Evolutionary conservation across 164 flowering plant genomes (phyloP).

Genomic region (Liquidambar formosana): DNA sequence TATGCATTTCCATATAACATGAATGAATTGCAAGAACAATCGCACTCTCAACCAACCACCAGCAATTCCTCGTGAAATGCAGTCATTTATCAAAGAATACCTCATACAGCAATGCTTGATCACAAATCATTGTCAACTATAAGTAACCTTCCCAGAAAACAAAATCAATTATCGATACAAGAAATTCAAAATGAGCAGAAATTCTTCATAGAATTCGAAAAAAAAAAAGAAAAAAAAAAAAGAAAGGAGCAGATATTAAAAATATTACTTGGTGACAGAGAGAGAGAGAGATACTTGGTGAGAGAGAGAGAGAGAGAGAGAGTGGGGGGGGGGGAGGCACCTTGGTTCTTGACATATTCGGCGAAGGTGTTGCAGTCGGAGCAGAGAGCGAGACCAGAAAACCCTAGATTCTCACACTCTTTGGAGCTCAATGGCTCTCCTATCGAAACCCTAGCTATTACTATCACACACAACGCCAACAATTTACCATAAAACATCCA

Average conservation of each 20-base stretch:
- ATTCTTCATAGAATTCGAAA: background rate
- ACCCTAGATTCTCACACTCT: conserved; percentile 83
- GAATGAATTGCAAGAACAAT: too few species aligned
- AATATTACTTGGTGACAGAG: too few species aligned
- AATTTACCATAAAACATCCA: background rate
- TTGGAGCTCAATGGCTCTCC: conserved; percentile 56
- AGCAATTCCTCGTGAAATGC: too few species aligned
- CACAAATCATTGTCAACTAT: too few species aligned
- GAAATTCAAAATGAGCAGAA: background rate
- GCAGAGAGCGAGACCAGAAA: conserved; percentile 88
- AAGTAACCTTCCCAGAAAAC: too few species aligned
- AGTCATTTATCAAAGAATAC: too few species aligned
- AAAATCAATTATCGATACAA: too few species aligned
- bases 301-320: background rate
- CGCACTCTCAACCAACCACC: too few species aligned
- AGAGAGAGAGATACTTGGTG: too few species aligned
- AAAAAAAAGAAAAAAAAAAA: background rate
- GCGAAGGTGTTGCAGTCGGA: conserved; percentile 84
- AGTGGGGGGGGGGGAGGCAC: conserved; percentile 20
- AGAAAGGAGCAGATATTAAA: too few species aligned
- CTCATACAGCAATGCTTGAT: too few species aligned
- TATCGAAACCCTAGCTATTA: conserved; percentile 1
- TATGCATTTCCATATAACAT: too few species aligned
- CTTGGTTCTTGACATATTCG: conserved; percentile 80
- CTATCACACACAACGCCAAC: background rate